These are phyloP conservation scores for Huntiella savannae DNA, from an alignment of 2,329 filamentous ascomycete species.

Conservation along the genomic window DNA sequence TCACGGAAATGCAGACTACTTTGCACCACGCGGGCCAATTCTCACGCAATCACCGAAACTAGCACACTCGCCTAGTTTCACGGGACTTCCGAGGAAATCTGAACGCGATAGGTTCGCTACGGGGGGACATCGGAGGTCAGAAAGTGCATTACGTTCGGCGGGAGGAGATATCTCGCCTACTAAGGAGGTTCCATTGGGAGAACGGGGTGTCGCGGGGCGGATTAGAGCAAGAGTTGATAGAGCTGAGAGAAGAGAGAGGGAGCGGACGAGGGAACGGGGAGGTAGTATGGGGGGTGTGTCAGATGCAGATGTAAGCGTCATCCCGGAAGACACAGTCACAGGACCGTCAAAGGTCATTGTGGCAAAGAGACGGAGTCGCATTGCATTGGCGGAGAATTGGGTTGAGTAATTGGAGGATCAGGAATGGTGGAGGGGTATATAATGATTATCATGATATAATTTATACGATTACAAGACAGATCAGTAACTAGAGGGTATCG, in stretches of 20 bases:
- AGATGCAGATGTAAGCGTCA: not conserved
- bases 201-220: constrained; percentile 2
- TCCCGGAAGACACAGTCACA: not conserved
- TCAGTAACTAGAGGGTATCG: too few relatives aligned
- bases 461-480: too few relatives aligned
- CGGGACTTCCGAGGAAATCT: too few relatives aligned
- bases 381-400: constrained; percentile 7
- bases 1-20: not conserved
- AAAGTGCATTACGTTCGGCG: constrained; percentile 6
- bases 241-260: not conserved
- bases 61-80: too few relatives aligned
- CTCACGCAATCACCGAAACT: too few relatives aligned
- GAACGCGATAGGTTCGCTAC: constrained; percentile 6
- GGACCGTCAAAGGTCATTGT: constrained; percentile 1
- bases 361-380: constrained; percentile 8
- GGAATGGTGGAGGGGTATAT: not conserved
- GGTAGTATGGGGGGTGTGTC: not conserved
- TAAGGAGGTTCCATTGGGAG: constrained; percentile 5
- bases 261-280: not conserved
- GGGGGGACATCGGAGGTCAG: constrained; percentile 5
- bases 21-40: too few relatives aligned
- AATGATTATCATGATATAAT: not conserved
- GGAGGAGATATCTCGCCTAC: constrained; percentile 2
- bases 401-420: not conserved
- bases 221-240: not conserved